phyloP scores from a whole-genome alignment of 1,139 yeast genomes.

The Magnusiomyces ingens region DNA sequence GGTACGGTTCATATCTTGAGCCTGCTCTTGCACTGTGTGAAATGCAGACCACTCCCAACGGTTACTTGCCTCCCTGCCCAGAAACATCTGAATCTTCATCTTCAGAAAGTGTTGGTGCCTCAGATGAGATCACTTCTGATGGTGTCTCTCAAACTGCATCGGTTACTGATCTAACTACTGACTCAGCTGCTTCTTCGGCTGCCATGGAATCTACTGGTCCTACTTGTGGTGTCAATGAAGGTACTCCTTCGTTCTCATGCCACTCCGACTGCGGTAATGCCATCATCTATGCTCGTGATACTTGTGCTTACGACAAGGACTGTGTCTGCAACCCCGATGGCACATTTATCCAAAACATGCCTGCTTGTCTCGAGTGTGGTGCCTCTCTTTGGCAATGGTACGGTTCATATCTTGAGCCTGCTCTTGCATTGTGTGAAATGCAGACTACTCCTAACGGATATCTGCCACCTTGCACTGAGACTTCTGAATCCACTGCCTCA shows the following conservation, averaged over 20 bases:
- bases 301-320: background rate
- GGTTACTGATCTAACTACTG: too few relatives aligned
- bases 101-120: too few relatives aligned
- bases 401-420: constrained; percentile 5
- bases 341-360: background rate
- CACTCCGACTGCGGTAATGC: background rate
- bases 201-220: background rate
- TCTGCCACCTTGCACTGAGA: background rate
- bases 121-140: too few relatives aligned
- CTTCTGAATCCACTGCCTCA: background rate
- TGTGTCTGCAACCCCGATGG: background rate
- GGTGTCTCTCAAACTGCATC: too few relatives aligned
- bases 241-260: constrained; percentile 1
- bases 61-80: too few relatives aligned
- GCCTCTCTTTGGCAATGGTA: background rate
- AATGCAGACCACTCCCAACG: constrained; percentile 1
- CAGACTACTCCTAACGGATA: background rate
- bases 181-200: constrained; percentile 5
- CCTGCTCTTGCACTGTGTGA: constrained; percentile 9
- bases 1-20: constrained; percentile 1
- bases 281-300: background rate
- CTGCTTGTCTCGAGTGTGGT: background rate
- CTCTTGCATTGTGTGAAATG: constrained; percentile 6
- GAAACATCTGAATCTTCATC: too few relatives aligned
- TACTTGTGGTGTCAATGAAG: too few relatives aligned